phyloP scores from a whole-genome alignment of 208 protist genomes.

The Herpetomonas muscarum region DNA sequence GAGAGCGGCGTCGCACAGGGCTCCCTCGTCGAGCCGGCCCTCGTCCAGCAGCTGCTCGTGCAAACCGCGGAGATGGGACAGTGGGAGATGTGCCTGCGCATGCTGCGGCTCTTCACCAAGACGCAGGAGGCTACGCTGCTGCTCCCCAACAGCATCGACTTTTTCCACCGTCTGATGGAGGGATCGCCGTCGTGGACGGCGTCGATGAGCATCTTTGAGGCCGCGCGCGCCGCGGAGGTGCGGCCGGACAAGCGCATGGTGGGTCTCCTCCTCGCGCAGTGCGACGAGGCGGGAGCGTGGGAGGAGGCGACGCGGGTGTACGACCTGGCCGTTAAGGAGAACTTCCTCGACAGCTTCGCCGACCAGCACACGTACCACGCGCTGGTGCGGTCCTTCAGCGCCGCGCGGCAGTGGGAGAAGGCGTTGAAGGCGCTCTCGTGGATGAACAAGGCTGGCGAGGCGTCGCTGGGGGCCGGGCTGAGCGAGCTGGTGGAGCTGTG shows the following conservation, averaged over 20 bases:
- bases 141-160: slow-evolving; percentile 45
- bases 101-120: slow-evolving; percentile 52
- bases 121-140: slow-evolving; percentile 64
- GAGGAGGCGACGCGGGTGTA: slow-evolving; percentile 64
- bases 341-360: slow-evolving; percentile 55
- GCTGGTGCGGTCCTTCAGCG: slow-evolving; percentile 65
- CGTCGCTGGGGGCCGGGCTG: slow-evolving; percentile 62
- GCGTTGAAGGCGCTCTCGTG: slow-evolving; percentile 78
- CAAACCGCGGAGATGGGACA: slow-evolving; percentile 54
- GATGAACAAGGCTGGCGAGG: slow-evolving; percentile 76
- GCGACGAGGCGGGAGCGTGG: slow-evolving; percentile 65
- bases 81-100: slow-evolving; percentile 72
- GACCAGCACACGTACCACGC: slow-evolving; percentile 60
- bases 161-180: slow-evolving; percentile 61
- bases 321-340: slow-evolving; percentile 62
- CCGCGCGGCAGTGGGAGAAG: slow-evolving; percentile 76
- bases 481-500: slow-evolving; percentile 74
- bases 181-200: slow-evolving; percentile 55
- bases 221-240: slow-evolving; percentile 49
- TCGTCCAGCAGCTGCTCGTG: slow-evolving; percentile 57
- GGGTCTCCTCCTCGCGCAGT: slow-evolving; percentile 55
- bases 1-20: slow-evolving; percentile 60
- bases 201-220: slow-evolving; percentile 54
- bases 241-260: slow-evolving; percentile 59
- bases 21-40: slow-evolving; percentile 41